Conservation (phyloP, 176 grass and related monocot genomes). For the Olyra latifolia region DNA sequence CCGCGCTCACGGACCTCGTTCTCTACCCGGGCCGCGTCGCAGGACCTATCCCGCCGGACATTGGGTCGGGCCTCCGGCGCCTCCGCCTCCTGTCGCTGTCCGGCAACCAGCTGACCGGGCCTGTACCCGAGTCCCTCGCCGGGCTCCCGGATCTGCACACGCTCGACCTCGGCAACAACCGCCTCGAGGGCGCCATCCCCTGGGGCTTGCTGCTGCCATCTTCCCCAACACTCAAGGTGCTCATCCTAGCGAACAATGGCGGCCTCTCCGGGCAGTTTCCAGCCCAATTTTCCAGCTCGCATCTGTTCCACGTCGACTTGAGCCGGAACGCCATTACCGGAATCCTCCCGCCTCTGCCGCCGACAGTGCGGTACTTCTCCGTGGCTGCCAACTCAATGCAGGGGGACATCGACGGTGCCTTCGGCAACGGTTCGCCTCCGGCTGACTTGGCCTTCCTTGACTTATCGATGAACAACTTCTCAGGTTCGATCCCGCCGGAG, state of each 20-base stretch:
- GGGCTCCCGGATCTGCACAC: conserved; percentile 73
- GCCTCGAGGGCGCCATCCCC: conserved; percentile 52
- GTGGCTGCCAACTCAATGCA: conserved; percentile 53
- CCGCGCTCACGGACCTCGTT: conserved; percentile 70
- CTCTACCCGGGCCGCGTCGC: conserved; percentile 64
- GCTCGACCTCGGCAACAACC: conserved; percentile 82
- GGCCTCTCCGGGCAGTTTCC: conserved; percentile 63
- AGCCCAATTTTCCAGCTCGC: conserved; percentile 23
- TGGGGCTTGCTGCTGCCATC: conserved; percentile 43
- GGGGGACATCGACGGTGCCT: conserved; percentile 50
- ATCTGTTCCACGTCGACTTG: conserved; percentile 82
- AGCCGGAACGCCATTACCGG: conserved; percentile 52
- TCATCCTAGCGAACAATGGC: conserved; percentile 72
- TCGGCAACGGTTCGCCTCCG: not conserved
- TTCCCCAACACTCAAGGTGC: conserved; percentile 66
- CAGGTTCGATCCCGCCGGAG: conserved; percentile 47
- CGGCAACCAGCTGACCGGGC: conserved; percentile 57
- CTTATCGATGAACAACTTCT: conserved; percentile 69
- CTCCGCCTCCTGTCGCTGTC: conserved; percentile 69
- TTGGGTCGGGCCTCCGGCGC: conserved; percentile 51
- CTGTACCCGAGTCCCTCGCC: conserved; percentile 54
- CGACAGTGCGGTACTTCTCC: conserved; percentile 65
- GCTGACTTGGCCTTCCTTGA: conserved; percentile 62
- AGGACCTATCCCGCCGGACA: conserved; percentile 41
- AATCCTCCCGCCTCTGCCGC: conserved; percentile 42